Conservation (phyloP, 2,329 filamentous ascomycete genomes). For the Phialophora expanda region DNA sequence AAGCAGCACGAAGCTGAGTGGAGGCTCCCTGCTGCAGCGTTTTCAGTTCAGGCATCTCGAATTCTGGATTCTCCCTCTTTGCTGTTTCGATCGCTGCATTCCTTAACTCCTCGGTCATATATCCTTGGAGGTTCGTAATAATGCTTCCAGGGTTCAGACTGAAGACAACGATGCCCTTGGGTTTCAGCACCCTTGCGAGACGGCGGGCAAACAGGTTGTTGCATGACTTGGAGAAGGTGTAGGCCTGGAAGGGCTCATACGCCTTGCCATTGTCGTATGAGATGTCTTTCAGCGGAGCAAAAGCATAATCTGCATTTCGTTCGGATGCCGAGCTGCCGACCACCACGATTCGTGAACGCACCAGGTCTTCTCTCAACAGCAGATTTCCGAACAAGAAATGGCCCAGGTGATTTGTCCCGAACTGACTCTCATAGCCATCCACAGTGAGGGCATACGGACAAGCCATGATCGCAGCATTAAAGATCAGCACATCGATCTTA, state of each 20-base stretch:
- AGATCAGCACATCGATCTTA: slow-evolving; percentile 51
- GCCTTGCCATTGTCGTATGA: slow-evolving; percentile 42
- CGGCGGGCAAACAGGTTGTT: slow-evolving; percentile 47
- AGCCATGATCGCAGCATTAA: slow-evolving; percentile 53
- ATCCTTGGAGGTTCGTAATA: slow-evolving; percentile 29
- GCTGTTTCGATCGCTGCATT: slow-evolving; percentile 14
- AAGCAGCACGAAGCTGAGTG: slow-evolving; percentile 45
- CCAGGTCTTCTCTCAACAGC: slow-evolving; percentile 42
- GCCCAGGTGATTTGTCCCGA: slow-evolving; percentile 49
- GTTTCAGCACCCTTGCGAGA: slow-evolving; percentile 24
- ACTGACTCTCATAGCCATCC: slow-evolving; percentile 49
- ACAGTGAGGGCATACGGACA: slow-evolving; percentile 37
- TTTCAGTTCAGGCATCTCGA: slow-evolving; percentile 33
- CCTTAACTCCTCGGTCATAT: slow-evolving; percentile 27
- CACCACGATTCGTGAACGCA: slow-evolving; percentile 41
- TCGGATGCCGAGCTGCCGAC: slow-evolving; percentile 38
- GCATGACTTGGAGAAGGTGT: slow-evolving; percentile 56
- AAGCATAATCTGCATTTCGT: slow-evolving; percentile 34
- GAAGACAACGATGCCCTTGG: slow-evolving; percentile 23
- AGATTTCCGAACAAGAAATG: slow-evolving; percentile 51
- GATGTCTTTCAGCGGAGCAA: slow-evolving; percentile 43
- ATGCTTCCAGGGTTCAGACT: slow-evolving; percentile 34
- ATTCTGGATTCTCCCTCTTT: slow-evolving; percentile 26
- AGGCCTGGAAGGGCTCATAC: slow-evolving; percentile 48
- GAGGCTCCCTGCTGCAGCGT: slow-evolving; percentile 42